Evolutionary conservation across 1,284 basidiomycete genomes (phyloP).

Genomic region (Omphalotus olearius): DNA sequence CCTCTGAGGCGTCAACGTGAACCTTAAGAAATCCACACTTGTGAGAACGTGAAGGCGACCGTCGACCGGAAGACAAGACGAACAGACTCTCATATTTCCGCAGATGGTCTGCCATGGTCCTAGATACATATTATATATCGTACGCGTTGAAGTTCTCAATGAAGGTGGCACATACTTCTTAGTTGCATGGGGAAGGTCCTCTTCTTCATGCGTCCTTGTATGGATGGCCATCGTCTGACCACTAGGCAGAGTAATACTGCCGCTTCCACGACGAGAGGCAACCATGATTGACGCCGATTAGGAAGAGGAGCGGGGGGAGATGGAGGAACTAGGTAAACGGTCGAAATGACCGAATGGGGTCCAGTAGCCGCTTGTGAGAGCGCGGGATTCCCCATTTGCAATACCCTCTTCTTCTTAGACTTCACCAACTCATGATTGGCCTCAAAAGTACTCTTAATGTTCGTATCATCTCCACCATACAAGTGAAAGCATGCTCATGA

Average conservation of each 20-base stretch:
- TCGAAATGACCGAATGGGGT: too few relatives aligned
- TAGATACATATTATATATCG: slow-evolving; percentile 25
- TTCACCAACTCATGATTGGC: slow-evolving; percentile 69
- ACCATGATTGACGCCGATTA: slow-evolving; percentile 39
- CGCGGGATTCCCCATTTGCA: too few relatives aligned
- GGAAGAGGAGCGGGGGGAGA: background rate
- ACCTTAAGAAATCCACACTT: slow-evolving; percentile 37
- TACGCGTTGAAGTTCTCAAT: slow-evolving; percentile 2
- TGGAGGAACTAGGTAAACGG: background rate
- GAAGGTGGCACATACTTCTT: slow-evolving; percentile 53
- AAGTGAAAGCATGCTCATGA: background rate
- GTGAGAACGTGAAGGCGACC: background rate
- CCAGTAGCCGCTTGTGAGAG: too few relatives aligned
- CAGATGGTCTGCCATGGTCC: slow-evolving; percentile 87
- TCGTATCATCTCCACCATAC: slow-evolving; percentile 5
- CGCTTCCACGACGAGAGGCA: slow-evolving; percentile 69
- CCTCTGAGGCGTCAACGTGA: slow-evolving; percentile 85
- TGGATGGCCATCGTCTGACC: slow-evolving; percentile 78
- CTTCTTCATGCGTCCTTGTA: slow-evolving; percentile 74
- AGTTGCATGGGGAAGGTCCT: slow-evolving; percentile 82
- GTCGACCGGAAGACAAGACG: slow-evolving; percentile 27
- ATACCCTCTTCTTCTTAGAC: background rate
- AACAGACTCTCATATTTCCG: slow-evolving; percentile 83
- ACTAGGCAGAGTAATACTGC: slow-evolving; percentile 64
- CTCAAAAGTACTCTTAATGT: slow-evolving; percentile 89